phyloP scores from a whole-genome alignment of 139 green algal species.

The Chlorella sp. region DNA sequence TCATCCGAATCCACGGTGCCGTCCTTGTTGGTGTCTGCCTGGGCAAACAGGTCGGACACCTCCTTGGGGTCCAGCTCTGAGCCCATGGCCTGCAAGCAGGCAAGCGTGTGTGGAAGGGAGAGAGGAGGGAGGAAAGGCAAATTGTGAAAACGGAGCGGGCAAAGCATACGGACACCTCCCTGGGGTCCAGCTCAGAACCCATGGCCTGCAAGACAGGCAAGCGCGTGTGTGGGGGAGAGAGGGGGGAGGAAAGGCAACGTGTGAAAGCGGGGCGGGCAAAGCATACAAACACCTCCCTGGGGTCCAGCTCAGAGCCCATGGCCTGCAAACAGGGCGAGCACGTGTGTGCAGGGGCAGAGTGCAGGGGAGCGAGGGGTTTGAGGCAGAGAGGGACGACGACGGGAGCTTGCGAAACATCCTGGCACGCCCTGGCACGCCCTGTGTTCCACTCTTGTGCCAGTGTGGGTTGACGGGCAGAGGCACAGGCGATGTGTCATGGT shows the following conservation, averaged over 20 bases:
- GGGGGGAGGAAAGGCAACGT: neutral
- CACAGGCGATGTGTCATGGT: neutral
- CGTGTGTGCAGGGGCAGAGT: too few relatives aligned
- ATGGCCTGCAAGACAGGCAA: neutral
- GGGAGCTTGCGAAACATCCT: too few relatives aligned
- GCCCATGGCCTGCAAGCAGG: conserved; percentile 38
- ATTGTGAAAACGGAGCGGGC: neutral
- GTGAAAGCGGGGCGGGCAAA: neutral
- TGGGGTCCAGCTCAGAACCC: neutral
- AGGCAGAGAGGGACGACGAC: too few relatives aligned
- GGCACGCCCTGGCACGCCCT: too few relatives aligned
- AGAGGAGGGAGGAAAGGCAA: neutral
- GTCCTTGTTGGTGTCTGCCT: conserved; percentile 30
- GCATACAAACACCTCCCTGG: neutral
- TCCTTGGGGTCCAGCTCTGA: conserved; percentile 39
- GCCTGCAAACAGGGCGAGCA: too few relatives aligned
- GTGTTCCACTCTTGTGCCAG: too few relatives aligned
- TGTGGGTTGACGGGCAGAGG: neutral
- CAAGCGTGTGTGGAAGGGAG: neutral
- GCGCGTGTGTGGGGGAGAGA: neutral
- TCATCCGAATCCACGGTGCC: conserved; percentile 31
- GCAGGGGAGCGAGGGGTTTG: too few relatives aligned
- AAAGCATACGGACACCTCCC: neutral
- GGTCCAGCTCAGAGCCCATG: neutral
- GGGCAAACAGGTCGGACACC: conserved; percentile 35